Conservation (phyloP, 805 yeast genomes). For the Sugiyamaella floridensis region DNA sequence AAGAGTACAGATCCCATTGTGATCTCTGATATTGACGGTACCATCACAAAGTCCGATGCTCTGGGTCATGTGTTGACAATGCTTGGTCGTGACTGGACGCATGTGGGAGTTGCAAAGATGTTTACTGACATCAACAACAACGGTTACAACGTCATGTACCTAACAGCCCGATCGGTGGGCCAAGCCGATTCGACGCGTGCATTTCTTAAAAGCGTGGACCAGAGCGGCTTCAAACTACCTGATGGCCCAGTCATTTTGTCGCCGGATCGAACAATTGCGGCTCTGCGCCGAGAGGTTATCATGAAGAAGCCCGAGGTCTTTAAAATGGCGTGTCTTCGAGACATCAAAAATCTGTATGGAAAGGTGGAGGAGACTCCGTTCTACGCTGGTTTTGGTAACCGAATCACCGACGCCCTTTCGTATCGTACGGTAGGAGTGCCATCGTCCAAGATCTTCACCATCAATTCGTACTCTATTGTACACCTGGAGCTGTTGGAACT, state of each 20-base stretch:
- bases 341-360: slow-evolving; percentile 66
- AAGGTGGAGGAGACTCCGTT: slow-evolving; percentile 39
- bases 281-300: slow-evolving; percentile 83
- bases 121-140: slow-evolving; percentile 80
- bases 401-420: slow-evolving; percentile 93
- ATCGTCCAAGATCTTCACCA: slow-evolving; percentile 87
- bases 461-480: slow-evolving; percentile 93
- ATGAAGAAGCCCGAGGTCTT: slow-evolving; percentile 96
- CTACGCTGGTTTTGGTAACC: slow-evolving; percentile 95
- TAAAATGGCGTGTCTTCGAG: slow-evolving; percentile 93
- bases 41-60: slow-evolving; percentile 96
- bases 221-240: slow-evolving; percentile 69
- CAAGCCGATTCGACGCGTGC: slow-evolving; percentile 88
- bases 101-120: slow-evolving; percentile 85
- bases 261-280: slow-evolving; percentile 96
- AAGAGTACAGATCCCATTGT: slow-evolving; percentile 79
- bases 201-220: slow-evolving; percentile 70
- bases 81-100: slow-evolving; percentile 98
- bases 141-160: slow-evolving; percentile 88
- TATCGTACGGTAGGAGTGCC: slow-evolving; percentile 93
- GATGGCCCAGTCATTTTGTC: slow-evolving; percentile 89
- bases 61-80: slow-evolving; percentile 90
- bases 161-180: slow-evolving; percentile 93
- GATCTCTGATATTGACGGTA: slow-evolving; percentile 95
- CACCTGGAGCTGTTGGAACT: slow-evolving; percentile 93